These are phyloP conservation scores for Ormosia emarginata DNA, from an alignment of 306 rosid species.

Conservation along the genomic window DNA sequence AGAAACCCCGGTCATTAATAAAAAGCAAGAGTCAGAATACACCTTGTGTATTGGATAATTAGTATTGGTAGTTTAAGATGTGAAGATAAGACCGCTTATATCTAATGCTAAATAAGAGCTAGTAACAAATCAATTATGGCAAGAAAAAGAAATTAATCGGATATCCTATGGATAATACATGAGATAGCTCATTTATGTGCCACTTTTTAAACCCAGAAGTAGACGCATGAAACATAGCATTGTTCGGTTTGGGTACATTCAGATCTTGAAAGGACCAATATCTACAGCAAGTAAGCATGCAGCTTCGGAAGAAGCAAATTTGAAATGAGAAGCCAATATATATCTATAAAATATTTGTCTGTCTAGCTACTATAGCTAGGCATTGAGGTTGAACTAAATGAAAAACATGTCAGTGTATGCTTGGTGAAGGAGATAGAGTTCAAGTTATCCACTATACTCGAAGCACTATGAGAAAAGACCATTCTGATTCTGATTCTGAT, in stretches of 20 bases:
- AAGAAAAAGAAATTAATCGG: too few relatives aligned
- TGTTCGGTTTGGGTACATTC: neutral
- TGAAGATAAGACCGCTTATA: too few relatives aligned
- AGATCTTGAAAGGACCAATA: conserved; percentile 25
- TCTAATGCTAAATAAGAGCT: too few relatives aligned
- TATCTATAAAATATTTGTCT: neutral
- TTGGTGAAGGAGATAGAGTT: neutral
- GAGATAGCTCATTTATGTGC: neutral
- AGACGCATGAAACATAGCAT: neutral
- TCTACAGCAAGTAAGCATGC: neutral
- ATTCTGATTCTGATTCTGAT: too few relatives aligned
- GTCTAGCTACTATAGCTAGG: too few relatives aligned
- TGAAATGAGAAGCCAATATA: neutral
- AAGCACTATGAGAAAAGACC: too few relatives aligned
- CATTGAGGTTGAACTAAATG: conserved; percentile 15
- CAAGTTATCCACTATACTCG: neutral
- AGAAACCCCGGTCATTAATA: neutral
- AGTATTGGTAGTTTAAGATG: too few relatives aligned
- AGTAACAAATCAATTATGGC: too few relatives aligned
- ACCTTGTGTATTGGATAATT: neutral
- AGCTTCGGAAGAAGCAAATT: neutral
- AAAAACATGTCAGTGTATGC: neutral
- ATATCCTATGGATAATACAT: neutral
- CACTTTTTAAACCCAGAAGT: conserved; percentile 13
- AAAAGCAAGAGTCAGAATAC: neutral